These are phyloP conservation scores for Talaromyces trachyspermus DNA, from an alignment of 495 filamentous ascomycete species.

Conservation along the genomic window DNA sequence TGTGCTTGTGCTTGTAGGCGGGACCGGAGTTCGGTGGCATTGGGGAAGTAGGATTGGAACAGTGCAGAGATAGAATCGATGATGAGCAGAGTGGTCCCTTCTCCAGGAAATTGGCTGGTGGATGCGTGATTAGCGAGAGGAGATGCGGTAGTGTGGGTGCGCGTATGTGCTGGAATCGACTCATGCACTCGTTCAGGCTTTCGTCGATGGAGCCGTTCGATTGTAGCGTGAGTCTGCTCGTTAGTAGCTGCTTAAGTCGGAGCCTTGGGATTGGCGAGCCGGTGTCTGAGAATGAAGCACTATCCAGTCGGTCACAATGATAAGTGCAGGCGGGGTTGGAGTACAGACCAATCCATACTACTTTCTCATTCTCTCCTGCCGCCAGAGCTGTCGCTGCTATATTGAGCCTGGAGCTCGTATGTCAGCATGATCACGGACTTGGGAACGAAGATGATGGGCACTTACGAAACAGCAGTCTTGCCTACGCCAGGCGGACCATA, in stretches of 20 bases:
- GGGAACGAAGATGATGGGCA: slow-evolving; percentile 1
- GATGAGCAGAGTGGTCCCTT: slow-evolving; percentile 56
- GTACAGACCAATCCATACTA: slow-evolving; percentile 80
- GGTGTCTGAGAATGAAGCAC: slow-evolving; percentile 32
- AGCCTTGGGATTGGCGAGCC: slow-evolving; percentile 33
- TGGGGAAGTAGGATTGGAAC: slow-evolving; percentile 66
- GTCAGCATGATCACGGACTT: background rate
- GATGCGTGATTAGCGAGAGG: slow-evolving; percentile 60
- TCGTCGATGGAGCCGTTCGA: background rate
- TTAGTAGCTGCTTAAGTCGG: slow-evolving; percentile 33
- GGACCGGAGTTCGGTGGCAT: slow-evolving; percentile 33
- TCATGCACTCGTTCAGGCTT: slow-evolving; percentile 10
- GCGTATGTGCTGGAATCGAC: slow-evolving; percentile 40
- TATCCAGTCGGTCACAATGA: background rate
- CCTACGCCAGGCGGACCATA: slow-evolving; percentile 85
- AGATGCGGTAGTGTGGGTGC: slow-evolving; percentile 62
- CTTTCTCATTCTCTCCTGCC: slow-evolving; percentile 42
- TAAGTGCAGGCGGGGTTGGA: too few relatives aligned
- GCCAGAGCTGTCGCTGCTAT: slow-evolving; percentile 55
- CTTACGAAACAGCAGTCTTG: slow-evolving; percentile 78
- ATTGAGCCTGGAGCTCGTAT: slow-evolving; percentile 49
- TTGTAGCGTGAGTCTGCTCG: slow-evolving; percentile 7
- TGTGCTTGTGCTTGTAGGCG: slow-evolving; percentile 20
- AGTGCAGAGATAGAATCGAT: slow-evolving; percentile 69
- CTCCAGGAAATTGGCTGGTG: slow-evolving; percentile 51